Percentiles rank a stretch among this genome's conserved stretches.
Evolutionary conservation across 2,329 filamentous ascomycete genomes (phyloP).

Genomic region (Alternaria alternata): DNA sequence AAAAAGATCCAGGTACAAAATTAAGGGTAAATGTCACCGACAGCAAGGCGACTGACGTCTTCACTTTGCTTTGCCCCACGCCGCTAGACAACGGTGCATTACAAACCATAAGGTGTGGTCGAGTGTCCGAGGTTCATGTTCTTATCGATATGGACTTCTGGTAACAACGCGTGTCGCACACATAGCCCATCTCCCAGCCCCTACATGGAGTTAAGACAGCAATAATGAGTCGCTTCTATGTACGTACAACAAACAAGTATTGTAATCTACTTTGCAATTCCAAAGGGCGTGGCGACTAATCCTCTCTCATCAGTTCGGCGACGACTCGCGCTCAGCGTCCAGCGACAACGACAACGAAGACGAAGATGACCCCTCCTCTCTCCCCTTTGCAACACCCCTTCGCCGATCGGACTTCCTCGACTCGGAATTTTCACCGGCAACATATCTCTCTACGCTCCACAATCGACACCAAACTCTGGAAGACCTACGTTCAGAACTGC

Average conservation of each 20-base stretch:
- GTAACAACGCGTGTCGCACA: not conserved
- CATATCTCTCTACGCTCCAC: conserved; percentile 82
- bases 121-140: conserved; percentile 29
- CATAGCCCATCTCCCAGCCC: not conserved
- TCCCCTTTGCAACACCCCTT: conserved; percentile 89
- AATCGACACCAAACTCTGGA: conserved; percentile 96
- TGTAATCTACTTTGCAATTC: not conserved
- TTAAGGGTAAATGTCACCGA: not conserved
- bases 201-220: conserved; percentile 17
- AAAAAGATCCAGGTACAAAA: not conserved
- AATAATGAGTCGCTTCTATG: conserved; percentile 61
- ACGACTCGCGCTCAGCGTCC: conserved; percentile 20
- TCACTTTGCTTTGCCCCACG: conserved; percentile 12
- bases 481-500: conserved; percentile 86
- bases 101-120: conserved; percentile 11
- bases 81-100: conserved; percentile 14
- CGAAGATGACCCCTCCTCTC: conserved; percentile 65
- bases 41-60: conserved; percentile 11
- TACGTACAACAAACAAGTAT: conserved; percentile 31
- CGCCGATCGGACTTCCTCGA: conserved; percentile 83
- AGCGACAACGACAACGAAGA: conserved; percentile 50
- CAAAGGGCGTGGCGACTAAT: not conserved
- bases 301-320: conserved; percentile 11
- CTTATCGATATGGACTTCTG: conserved; percentile 27
- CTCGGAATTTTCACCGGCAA: conserved; percentile 76